A percentile compares a stretch with the other conserved stretches of the same genome.
Conservation (phyloP, 768 basidiomycete species). For the Kwoniella sp. region DNA sequence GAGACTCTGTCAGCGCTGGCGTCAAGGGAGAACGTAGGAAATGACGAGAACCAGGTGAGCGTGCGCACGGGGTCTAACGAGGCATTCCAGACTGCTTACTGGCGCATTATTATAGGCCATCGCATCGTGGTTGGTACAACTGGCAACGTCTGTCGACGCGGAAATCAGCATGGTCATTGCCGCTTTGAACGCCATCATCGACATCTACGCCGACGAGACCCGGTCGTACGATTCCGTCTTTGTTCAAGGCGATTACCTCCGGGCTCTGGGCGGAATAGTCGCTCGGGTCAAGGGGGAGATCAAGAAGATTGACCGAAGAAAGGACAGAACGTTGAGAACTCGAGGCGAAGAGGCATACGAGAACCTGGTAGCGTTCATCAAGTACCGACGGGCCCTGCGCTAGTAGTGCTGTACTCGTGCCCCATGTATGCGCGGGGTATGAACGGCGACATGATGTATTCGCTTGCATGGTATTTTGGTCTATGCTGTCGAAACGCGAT, state of each 20-base stretch:
- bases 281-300: conserved; percentile 47
- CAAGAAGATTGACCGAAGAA: conserved; percentile 51
- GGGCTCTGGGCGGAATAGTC: conserved; percentile 36
- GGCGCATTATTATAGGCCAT: conserved; percentile 39
- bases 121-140: conserved; percentile 46
- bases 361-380: conserved; percentile 52
- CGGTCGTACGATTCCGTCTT: conserved; percentile 64
- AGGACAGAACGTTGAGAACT: conserved; percentile 46
- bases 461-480: not conserved
- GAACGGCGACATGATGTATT: conserved; percentile 1
- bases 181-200: conserved; percentile 74
- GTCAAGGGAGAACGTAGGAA: conserved; percentile 58
- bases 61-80: too few relatives aligned
- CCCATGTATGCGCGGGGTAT: not conserved
- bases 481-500: not conserved
- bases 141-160: conserved; percentile 54
- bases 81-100: too few relatives aligned
- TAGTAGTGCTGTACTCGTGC: conserved; percentile 1
- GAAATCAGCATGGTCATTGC: conserved; percentile 61
- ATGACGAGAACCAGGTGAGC: conserved; percentile 63
- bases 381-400: conserved; percentile 48
- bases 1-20: conserved; percentile 83
- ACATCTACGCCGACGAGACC: conserved; percentile 86
- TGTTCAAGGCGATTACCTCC: conserved; percentile 37
- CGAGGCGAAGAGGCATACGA: conserved; percentile 52